These are phyloP conservation scores for Apophysomyces sp. DNA, from an alignment of 371 early-diverging fungal species.

Conservation along the genomic window DNA sequence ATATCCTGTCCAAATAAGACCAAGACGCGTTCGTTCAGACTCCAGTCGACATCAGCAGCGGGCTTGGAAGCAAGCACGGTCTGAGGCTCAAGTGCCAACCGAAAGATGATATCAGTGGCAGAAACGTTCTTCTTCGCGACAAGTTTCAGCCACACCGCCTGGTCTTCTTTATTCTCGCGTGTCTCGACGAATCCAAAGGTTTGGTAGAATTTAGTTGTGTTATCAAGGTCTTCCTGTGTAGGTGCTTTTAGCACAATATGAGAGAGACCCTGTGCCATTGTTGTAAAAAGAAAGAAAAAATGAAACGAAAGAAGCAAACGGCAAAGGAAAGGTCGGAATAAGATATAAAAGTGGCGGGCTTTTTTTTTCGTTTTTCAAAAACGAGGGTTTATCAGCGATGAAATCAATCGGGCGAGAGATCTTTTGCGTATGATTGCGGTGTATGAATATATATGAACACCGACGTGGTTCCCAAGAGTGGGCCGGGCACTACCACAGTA, in stretches of 20 bases:
- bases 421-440: neutral
- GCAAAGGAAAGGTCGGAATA: neutral
- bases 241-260: conserved; percentile 57
- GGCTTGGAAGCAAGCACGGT: conserved; percentile 4
- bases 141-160: conserved; percentile 44
- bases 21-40: conserved; percentile 27
- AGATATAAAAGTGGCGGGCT: conserved; percentile 2
- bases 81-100: conserved; percentile 27
- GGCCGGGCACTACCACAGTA: no score
- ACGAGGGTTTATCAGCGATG: neutral
- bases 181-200: conserved; percentile 52
- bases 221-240: conserved; percentile 23
- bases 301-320: conserved; percentile 5
- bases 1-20: conserved; percentile 28
- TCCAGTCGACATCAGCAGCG: conserved; percentile 26
- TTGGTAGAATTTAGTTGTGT: conserved; percentile 54
- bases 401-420: neutral
- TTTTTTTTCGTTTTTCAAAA: neutral
- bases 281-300: conserved; percentile 4
- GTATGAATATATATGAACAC: no score
- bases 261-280: conserved; percentile 44
- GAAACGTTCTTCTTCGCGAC: conserved; percentile 9
- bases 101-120: conserved; percentile 39
- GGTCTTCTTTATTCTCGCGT: conserved; percentile 14
- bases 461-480: no score